A percentile compares a stretch with the other conserved stretches of the same genome.
These are phyloP conservation scores for Fusarium sp. DNA, from an alignment of 2,329 filamentous ascomycete species.

Conservation along the genomic window DNA sequence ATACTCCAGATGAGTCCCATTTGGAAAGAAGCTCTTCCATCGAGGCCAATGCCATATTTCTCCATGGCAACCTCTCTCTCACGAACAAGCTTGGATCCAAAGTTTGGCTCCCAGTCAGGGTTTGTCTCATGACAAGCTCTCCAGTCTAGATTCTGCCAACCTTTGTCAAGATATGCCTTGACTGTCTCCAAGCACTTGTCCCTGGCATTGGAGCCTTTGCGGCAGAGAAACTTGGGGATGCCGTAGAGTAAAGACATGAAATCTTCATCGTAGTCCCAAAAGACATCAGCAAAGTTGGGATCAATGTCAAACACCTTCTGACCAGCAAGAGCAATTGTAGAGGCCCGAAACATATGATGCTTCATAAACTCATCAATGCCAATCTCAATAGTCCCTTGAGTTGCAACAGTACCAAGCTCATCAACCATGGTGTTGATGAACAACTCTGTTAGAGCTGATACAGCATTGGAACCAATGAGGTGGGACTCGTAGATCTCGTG, in stretches of 20 bases:
- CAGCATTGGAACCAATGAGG: conserved; percentile 27
- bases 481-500: conserved; percentile 38
- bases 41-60: conserved; percentile 37
- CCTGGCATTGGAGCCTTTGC: conserved; percentile 35
- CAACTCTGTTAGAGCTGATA: conserved; percentile 26
- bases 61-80: conserved; percentile 38
- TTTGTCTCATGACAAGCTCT: conserved; percentile 1
- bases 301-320: conserved; percentile 23
- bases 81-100: conserved; percentile 40
- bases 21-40: conserved; percentile 38
- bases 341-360: conserved; percentile 39
- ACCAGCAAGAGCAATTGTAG: conserved; percentile 37
- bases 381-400: conserved; percentile 8
- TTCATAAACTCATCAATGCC: conserved; percentile 38
- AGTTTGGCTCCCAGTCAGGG: conserved; percentile 36
- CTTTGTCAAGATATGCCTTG: conserved; percentile 21
- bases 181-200: conserved; percentile 35
- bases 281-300: conserved; percentile 31
- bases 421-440: conserved; percentile 31
- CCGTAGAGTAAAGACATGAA: conserved; percentile 40
- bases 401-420: conserved; percentile 7
- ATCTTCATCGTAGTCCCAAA: conserved; percentile 39
- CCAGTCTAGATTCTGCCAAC: conserved; percentile 31
- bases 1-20: conserved; percentile 43
- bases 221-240: conserved; percentile 33